Percentiles rank a stretch among this genome's conserved stretches.
These are phyloP conservation scores for Porodaedalea pini DNA, from an alignment of 1,284 basidiomycete genomes.

Conservation along the genomic window DNA sequence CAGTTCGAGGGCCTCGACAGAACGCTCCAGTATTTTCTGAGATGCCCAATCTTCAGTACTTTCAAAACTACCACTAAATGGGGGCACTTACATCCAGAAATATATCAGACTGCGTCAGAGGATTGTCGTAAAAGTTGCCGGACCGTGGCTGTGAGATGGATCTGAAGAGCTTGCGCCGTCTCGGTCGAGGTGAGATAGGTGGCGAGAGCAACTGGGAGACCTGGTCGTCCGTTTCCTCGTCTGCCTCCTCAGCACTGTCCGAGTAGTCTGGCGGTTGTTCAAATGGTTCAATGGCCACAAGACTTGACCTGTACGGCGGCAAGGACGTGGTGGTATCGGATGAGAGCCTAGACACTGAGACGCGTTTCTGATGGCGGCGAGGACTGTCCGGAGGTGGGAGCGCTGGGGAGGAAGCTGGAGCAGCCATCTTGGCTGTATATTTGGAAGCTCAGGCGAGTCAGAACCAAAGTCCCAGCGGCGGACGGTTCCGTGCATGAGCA, in stretches of 20 bases:
- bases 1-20: conserved; percentile 78
- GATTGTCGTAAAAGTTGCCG: conserved; percentile 24
- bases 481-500: background rate
- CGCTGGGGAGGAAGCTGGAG: conserved; percentile 17
- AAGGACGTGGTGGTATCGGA: conserved; percentile 66
- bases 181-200: conserved; percentile 20
- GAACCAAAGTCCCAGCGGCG: background rate
- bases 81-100: conserved; percentile 14
- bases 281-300: conserved; percentile 34
- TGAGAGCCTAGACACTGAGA: conserved; percentile 55
- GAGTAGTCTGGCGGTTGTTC: conserved; percentile 72
- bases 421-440: conserved; percentile 1
- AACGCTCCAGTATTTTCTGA: conserved; percentile 72
- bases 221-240: conserved; percentile 58
- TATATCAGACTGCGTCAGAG: conserved; percentile 29
- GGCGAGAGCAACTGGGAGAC: conserved; percentile 19
- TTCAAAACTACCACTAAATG: conserved; percentile 19
- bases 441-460: background rate
- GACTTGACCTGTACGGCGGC: conserved; percentile 54
- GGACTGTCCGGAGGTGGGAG: background rate
- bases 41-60: conserved; percentile 36
- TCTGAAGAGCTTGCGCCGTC: conserved; percentile 25
- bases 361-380: conserved; percentile 46
- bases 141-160: conserved; percentile 15
- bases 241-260: conserved; percentile 70